These are phyloP conservation scores for Bisporella sp. DNA, from an alignment of 2,329 filamentous ascomycete species.

Conservation along the genomic window DNA sequence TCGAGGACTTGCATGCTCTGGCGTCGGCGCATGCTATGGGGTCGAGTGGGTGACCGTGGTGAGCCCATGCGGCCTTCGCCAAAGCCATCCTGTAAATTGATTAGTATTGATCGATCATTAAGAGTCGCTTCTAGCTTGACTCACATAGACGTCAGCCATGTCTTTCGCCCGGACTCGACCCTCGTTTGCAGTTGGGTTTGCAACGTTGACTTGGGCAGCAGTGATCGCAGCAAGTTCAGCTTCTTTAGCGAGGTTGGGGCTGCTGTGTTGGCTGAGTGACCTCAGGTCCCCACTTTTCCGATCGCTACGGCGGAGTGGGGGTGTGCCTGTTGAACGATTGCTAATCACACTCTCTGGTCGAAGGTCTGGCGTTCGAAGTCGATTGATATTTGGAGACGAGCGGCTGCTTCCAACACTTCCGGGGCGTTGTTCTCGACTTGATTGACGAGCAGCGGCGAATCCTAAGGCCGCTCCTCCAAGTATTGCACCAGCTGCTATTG, in stretches of 20 bases:
- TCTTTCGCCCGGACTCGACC: conserved; percentile 75
- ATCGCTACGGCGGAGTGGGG: conserved; percentile 64
- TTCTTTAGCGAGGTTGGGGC: conserved; percentile 31
- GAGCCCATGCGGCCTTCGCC: conserved; percentile 83
- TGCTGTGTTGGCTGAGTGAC: conserved; percentile 44
- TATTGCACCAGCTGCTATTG: conserved; percentile 18
- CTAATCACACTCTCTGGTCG: conserved; percentile 57
- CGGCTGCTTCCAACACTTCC: conserved; percentile 20
- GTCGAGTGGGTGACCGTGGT: conserved; percentile 85
- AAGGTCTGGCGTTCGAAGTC: conserved; percentile 31
- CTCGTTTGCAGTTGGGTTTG: conserved; percentile 79
- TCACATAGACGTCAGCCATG: conserved; percentile 93
- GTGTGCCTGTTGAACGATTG: conserved; percentile 49
- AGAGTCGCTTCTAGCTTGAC: conserved; percentile 32
- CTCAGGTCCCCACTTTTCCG: conserved; percentile 66
- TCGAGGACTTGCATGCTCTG: conserved; percentile 97
- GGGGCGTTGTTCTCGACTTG: conserved; percentile 24
- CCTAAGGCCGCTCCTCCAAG: conserved; percentile 21
- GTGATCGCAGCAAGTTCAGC: conserved; percentile 39
- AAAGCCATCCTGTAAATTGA: conserved; percentile 67
- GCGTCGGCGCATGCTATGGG: conserved; percentile 90
- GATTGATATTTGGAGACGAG: conserved; percentile 24
- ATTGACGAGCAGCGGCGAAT: conserved; percentile 23
- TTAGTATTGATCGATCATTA: conserved; percentile 15
- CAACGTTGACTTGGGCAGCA: conserved; percentile 38